phyloP scores from a whole-genome alignment of 2,329 filamentous ascomycete species.

The Phialemoniopsis sp. region DNA sequence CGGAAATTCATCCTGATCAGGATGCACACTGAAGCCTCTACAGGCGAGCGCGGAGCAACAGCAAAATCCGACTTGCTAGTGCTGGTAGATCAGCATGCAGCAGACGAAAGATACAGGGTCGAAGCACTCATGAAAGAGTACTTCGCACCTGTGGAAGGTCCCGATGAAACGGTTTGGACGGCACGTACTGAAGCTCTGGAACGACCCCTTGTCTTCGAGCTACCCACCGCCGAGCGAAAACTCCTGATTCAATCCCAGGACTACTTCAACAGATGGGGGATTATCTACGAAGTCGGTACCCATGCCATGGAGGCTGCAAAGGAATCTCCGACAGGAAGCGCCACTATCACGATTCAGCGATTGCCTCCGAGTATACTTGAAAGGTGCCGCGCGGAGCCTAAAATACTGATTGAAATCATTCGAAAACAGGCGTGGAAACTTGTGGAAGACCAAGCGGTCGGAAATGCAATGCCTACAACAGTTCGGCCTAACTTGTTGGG shows the following conservation, averaged over 20 bases:
- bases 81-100: slow-evolving; percentile 89
- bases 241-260: slow-evolving; percentile 49
- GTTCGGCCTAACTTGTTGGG: background rate
- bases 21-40: slow-evolving; percentile 26
- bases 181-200: slow-evolving; percentile 32
- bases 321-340: background rate
- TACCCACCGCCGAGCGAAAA: slow-evolving; percentile 54
- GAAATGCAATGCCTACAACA: no score
- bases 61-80: slow-evolving; percentile 46
- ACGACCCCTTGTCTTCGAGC: slow-evolving; percentile 59
- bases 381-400: slow-evolving; percentile 69
- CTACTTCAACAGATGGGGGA: slow-evolving; percentile 71
- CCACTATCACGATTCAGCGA: slow-evolving; percentile 9
- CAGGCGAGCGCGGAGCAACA: background rate
- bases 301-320: no score
- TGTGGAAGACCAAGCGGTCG: slow-evolving; percentile 36
- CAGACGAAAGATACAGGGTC: slow-evolving; percentile 81
- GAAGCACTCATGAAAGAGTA: slow-evolving; percentile 63
- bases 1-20: slow-evolving; percentile 80
- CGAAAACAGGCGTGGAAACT: slow-evolving; percentile 70
- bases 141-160: slow-evolving; percentile 25
- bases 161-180: slow-evolving; percentile 3
- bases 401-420: slow-evolving; percentile 68
- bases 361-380: slow-evolving; percentile 73
- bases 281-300: slow-evolving; percentile 48